A percentile compares a stretch with the other conserved stretches of the same genome.
These are phyloP conservation scores for Prunella vulgaris DNA, from an alignment of 257 asterid species.

Conservation along the genomic window DNA sequence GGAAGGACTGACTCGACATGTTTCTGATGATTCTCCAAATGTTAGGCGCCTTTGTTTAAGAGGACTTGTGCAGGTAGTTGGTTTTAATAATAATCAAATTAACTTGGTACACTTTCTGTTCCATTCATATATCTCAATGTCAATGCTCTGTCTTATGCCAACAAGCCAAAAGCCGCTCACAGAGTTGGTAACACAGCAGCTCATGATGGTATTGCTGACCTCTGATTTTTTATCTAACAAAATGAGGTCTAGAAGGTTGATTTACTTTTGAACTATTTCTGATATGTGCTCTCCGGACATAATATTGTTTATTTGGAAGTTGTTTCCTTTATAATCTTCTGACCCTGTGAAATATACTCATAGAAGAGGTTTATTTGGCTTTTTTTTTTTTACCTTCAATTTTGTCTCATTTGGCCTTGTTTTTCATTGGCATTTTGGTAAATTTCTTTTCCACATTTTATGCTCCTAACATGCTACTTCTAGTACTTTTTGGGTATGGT, in stretches of 20 bases:
- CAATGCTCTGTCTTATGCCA: neutral
- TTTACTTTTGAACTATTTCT: neutral
- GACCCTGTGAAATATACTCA: neutral
- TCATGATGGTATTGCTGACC: neutral
- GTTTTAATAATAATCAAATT: conserved; percentile 10
- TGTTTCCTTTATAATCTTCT: neutral
- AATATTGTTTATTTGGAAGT: neutral
- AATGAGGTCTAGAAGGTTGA: neutral
- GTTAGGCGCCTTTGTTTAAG: conserved; percentile 95
- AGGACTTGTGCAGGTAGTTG: conserved; percentile 92
- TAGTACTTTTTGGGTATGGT: neutral
- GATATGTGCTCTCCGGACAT: neutral
- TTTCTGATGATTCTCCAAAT: conserved; percentile 88
- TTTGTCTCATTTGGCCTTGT: neutral
- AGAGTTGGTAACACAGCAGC: neutral
- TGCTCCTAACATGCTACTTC: neutral
- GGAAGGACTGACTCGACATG: conserved; percentile 86
- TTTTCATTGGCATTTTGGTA: neutral
- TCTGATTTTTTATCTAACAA: conserved; percentile 1
- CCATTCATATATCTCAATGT: neutral
- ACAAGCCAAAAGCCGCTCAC: neutral
- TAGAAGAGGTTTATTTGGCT: neutral
- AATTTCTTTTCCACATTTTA: too few relatives aligned
- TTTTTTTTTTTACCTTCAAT: neutral
- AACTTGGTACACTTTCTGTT: neutral